These are phyloP conservation scores for Solanum medicagineum DNA, from an alignment of 257 asterid genomes.

Conservation along the genomic window DNA sequence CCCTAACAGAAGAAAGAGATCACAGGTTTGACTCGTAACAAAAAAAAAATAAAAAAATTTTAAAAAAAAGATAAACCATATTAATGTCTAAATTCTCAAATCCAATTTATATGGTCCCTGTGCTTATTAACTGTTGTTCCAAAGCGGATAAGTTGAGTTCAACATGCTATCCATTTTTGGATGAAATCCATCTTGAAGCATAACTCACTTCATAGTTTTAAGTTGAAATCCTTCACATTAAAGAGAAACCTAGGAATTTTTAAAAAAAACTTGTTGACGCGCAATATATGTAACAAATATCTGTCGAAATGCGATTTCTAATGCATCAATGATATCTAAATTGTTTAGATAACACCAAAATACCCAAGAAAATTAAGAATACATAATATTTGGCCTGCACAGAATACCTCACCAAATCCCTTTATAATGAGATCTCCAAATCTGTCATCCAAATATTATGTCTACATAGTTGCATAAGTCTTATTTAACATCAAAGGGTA, in stretches of 20 bases:
- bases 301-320: not conserved
- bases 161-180: not conserved
- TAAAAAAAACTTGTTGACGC: not conserved
- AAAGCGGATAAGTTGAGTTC: constrained; percentile 17
- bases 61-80: not conserved
- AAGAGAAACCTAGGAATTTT: not conserved
- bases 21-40: not conserved
- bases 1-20: constrained; percentile 16
- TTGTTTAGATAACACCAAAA: not conserved
- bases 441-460: not conserved
- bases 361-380: not conserved
- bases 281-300: not conserved
- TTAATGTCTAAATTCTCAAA: not conserved
- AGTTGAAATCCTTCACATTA: not conserved
- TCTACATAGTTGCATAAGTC: not conserved
- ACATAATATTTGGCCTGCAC: not conserved
- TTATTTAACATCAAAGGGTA: not conserved
- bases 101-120: not conserved
- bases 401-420: not conserved
- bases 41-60: too few species aligned
- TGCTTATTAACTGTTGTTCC: constrained; percentile 2
- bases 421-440: not conserved
- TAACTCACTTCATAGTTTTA: not conserved
- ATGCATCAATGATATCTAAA: not conserved
- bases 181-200: not conserved